Evolutionary conservation across 371 early-diverging fungal species (phyloP).

Genomic region (Rhizopus microsporus): DNA sequence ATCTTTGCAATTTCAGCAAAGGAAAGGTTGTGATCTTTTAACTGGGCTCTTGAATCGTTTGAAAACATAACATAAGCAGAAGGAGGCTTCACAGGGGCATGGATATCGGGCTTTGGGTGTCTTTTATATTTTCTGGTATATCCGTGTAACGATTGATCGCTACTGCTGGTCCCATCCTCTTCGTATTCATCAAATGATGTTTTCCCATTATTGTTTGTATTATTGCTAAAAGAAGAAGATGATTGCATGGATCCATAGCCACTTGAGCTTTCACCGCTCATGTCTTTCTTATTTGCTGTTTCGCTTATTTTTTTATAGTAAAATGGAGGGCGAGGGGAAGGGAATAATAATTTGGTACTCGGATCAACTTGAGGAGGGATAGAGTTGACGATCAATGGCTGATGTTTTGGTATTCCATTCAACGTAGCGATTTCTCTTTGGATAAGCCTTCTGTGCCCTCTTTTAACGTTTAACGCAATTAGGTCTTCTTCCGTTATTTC

Average conservation of each 20-base stretch:
- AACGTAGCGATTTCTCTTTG: slow-evolving; percentile 48
- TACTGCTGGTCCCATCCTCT: not conserved
- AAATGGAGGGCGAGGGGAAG: too few species aligned
- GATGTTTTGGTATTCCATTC: slow-evolving; percentile 34
- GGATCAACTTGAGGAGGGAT: not conserved
- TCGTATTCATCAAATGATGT: slow-evolving; percentile 4
- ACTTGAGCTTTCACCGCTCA: not conserved
- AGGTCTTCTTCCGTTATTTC: slow-evolving; percentile 54
- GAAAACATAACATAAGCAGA: slow-evolving; percentile 63
- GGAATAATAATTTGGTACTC: too few species aligned
- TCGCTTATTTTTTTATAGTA: too few species aligned
- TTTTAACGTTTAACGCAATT: slow-evolving; percentile 46
- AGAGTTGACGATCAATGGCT: slow-evolving; percentile 16
- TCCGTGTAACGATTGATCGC: slow-evolving; percentile 10
- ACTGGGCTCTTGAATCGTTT: slow-evolving; percentile 42
- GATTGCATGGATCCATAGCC: slow-evolving; percentile 1
- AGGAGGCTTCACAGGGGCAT: slow-evolving; percentile 56
- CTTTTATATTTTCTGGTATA: slow-evolving; percentile 46
- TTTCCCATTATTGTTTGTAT: slow-evolving; percentile 1
- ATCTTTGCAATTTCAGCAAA: slow-evolving; percentile 55
- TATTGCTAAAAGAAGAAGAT: not conserved
- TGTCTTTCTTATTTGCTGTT: not conserved
- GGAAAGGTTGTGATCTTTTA: slow-evolving; percentile 39
- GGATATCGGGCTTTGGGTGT: slow-evolving; percentile 55
- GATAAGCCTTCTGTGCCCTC: slow-evolving; percentile 53